Evolutionary conservation across 163 green algal genomes (phyloP).

Genomic region (Chlorella variabilis): DNA sequence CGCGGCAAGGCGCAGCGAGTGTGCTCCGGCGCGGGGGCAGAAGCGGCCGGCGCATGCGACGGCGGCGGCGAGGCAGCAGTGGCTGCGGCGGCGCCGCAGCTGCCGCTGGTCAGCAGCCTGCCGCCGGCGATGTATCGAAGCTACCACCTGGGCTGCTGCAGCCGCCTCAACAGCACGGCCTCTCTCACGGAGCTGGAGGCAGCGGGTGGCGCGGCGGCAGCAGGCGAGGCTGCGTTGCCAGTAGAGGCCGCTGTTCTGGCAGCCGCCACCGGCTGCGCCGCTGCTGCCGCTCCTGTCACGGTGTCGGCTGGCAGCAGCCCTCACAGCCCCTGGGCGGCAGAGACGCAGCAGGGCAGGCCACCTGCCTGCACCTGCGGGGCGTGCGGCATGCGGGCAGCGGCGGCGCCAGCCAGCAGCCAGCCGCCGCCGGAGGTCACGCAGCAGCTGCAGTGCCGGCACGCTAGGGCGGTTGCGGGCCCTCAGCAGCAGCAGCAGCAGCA

Average conservation of each 20-base stretch:
- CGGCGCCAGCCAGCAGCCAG: too few species aligned
- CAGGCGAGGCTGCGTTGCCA: background rate
- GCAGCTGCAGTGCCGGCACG: background rate
- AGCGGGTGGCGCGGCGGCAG: background rate
- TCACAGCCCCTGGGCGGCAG: too few species aligned
- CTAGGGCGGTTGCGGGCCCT: background rate
- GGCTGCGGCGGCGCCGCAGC: background rate
- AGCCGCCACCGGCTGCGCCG: background rate
- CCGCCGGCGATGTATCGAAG: background rate
- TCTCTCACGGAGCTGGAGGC: conserved; percentile 24
- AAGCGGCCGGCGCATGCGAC: background rate
- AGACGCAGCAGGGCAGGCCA: background rate
- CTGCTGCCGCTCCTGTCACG: too few species aligned
- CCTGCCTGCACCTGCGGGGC: background rate
- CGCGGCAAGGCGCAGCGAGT: conserved; percentile 13
- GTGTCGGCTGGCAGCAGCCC: too few species aligned
- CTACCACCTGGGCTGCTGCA: conserved; percentile 28
- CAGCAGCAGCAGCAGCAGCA: background rate
- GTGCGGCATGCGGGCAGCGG: background rate
- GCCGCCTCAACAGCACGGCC: conserved; percentile 15
- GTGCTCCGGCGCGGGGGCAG: background rate
- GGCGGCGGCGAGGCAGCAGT: background rate
- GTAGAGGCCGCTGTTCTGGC: background rate
- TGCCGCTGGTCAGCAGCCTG: background rate
- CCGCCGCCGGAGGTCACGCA: too few species aligned